These are phyloP conservation scores for Petrea volubilis DNA, from an alignment of 257 asterid species.

Conservation along the genomic window DNA sequence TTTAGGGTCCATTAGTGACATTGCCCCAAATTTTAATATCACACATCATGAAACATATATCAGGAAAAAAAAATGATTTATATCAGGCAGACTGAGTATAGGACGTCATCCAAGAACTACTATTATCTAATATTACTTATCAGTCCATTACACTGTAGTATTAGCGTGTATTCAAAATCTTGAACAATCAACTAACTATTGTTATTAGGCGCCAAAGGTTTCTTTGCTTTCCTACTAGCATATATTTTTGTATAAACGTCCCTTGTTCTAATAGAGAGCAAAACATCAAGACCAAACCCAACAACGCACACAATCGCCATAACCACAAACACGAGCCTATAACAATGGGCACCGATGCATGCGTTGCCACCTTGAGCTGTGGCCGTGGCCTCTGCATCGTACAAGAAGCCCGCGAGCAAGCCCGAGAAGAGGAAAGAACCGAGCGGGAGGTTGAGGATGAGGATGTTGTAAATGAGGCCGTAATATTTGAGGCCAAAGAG, in stretches of 20 bases:
- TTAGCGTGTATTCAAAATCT: neutral
- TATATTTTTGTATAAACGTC: neutral
- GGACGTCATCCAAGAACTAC: too few species aligned
- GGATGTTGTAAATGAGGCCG: neutral
- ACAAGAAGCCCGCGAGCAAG: neutral
- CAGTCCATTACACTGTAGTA: neutral
- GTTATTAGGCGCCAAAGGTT: neutral
- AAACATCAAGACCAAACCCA: neutral
- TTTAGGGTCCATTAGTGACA: too few species aligned
- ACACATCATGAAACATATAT: too few species aligned
- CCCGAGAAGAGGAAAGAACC: neutral
- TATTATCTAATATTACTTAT: neutral
- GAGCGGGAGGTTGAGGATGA: neutral
- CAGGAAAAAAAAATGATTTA: too few species aligned
- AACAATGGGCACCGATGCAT: neutral
- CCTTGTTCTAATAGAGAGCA: neutral
- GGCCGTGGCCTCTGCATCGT: neutral
- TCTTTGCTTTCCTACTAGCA: neutral
- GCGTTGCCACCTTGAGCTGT: neutral
- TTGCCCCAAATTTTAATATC: too few species aligned
- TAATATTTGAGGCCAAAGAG: neutral
- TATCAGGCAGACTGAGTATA: too few species aligned
- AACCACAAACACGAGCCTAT: neutral
- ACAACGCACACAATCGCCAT: neutral
- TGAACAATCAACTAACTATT: too few species aligned